A percentile compares a stretch with the other conserved stretches of the same genome.
phyloP scores from a whole-genome alignment of 1,139 yeast species.

The Yamadazyma atlantica region DNA sequence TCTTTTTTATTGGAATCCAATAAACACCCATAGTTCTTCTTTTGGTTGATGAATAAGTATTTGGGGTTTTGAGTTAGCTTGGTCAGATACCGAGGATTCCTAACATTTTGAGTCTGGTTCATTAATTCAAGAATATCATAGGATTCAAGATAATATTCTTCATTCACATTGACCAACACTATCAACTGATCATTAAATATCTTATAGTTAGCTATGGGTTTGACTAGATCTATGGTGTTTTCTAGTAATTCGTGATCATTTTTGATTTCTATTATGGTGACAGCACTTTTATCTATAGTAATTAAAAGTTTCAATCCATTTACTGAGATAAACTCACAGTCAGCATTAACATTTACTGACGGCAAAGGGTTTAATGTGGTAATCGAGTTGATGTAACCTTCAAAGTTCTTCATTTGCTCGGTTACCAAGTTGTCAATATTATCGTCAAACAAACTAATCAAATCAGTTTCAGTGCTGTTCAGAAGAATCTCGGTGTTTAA shows the following conservation, averaged over 20 bases:
- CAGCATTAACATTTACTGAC: neutral
- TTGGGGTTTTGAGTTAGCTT: constrained; percentile 4
- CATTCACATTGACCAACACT: constrained; percentile 2
- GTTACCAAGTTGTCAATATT: neutral
- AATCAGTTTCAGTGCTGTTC: neutral
- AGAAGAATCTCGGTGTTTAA: neutral
- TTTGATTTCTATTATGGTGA: constrained; percentile 3
- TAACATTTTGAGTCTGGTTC: neutral
- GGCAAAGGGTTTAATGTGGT: neutral
- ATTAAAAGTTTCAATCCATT: constrained; percentile 3
- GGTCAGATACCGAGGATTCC: neutral
- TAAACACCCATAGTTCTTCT: constrained; percentile 32
- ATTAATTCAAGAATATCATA: constrained; percentile 1
- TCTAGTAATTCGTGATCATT: neutral
- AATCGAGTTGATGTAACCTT: constrained; percentile 15
- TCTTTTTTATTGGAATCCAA: constrained; percentile 38
- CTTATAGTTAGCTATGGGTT: constrained; percentile 2
- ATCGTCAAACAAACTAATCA: neutral
- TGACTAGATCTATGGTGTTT: neutral
- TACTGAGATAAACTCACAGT: constrained; percentile 2
- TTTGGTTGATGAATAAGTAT: constrained; percentile 10
- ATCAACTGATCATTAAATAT: constrained; percentile 3
- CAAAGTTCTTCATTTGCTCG: constrained; percentile 9
- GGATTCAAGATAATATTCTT: neutral
- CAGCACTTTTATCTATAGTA: neutral